Base-by-base conservation (phyloP, 345 rosid genomes). In the Anacardium occidentale region DNA sequence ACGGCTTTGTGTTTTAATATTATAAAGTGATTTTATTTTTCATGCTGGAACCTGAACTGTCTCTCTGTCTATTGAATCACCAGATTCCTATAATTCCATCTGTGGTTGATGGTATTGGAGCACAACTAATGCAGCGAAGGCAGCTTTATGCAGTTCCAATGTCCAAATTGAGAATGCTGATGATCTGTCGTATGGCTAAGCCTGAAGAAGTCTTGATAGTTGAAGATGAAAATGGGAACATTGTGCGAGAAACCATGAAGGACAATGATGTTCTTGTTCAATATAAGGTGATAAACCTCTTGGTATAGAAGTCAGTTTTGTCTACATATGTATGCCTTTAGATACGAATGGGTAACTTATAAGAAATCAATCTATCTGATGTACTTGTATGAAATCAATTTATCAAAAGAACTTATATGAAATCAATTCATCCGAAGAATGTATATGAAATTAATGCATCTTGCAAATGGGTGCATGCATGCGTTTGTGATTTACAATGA, bases 191-290 rank as follows among this genome's bases (percentile, higher is more conserved):
- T 34, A 96, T 96, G 98, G 99, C 99, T 21, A 93, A 96, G 82
- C 99, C 99, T 68, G 99, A 96, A 74, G 99, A 96, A 80, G 98
- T 96, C 73, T 77, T 96, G 50, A 91, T 96, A 68, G 98, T 96
- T 83, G 99, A 96, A 88, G 99, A 96, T 88, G 99, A 96, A 85
- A 96, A 96, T 83, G 99, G 99, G 37, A 96, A 96, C 81, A 93
- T 93, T 45, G 99, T 93, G 62, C 95, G 97, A 69, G 98, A 91
- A 88, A 96, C 99, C 61, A 77, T 96, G 99, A 96, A 96, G 80
- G 99, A 96, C 84, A 93, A 96, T 68, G 99, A 96, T 87, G 97
- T 96, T 74, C 99, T 93, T 76, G 98, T 96, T 72, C 99, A 96
- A 65, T 96, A 93, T 58, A 96, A 96, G 97, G 99, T 95, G 71